Base-by-base conservation (phyloP, 2,329 filamentous ascomycete species). In the Neonectria coccinea region DNA sequence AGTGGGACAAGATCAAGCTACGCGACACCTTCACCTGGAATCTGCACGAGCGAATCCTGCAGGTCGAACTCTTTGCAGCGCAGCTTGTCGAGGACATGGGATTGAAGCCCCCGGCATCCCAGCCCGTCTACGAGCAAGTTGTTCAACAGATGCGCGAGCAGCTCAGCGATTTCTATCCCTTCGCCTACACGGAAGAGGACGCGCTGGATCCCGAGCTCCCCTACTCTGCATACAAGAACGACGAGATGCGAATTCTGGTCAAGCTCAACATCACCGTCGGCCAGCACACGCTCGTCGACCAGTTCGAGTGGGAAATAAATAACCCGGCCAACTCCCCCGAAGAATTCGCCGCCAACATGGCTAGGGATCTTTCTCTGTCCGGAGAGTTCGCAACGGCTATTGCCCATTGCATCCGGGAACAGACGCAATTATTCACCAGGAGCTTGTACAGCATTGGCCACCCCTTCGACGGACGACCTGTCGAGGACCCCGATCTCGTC, bases 1-100 rank as follows among this genome's bases (percentile, higher is more conserved):
- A 99, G 75, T 92, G 92, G 86, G 95, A 98, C 70, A 97, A 97
- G 82, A 88, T 98, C 73, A 96, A 96, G 80, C 85, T 99, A 65
- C 92, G 96, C 77, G 96, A 99, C 79, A 98, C 96, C 1, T 97
- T 99, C 72, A 98, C 96, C 3, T 99, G 95, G 94, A 99, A 99
- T 78, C 85, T 98, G 39, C 93, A 97, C 80, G 96, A 99, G 77
- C 91, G 94, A 63, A 86, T 96, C 12, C 88, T 97, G 3, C 86
- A 88, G 22, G 88, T 91, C 20, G 91, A 97, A 62, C 79, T 96
- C 11, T 98, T 98, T 77, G 92, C 94, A 1, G 89, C 93, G 63
- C 94, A 96, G 77, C 84, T 99, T 20, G 88, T 98, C 6, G 96
- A 99, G 78, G 96, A 99, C 76, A 88, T 99, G 75, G 92, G 93